These are phyloP conservation scores for Solanum hybrid DNA, from an alignment of 305 asterid species.

Conservation along the genomic window DNA sequence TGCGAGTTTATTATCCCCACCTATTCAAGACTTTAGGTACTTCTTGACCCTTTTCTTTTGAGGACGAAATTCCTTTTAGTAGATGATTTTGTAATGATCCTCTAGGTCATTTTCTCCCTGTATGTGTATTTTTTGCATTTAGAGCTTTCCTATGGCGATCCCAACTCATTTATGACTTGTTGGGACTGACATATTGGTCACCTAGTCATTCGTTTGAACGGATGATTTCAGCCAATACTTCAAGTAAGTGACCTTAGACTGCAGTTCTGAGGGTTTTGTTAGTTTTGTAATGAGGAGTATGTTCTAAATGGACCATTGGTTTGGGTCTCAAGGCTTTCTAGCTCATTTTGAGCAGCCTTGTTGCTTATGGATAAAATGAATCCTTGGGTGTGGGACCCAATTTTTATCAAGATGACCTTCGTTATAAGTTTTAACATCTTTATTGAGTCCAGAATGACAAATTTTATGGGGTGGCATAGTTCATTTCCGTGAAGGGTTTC, in stretches of 20 bases:
- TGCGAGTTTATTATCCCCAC: not conserved
- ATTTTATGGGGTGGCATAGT: not conserved
- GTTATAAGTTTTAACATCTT: not conserved
- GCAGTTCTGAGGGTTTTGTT: too few relatives aligned
- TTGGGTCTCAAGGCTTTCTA: not conserved
- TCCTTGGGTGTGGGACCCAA: not conserved
- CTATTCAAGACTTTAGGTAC: not conserved
- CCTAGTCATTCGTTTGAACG: not conserved
- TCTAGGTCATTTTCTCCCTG: not conserved
- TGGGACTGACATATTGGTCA: not conserved
- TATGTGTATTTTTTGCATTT: not conserved
- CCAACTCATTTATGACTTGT: not conserved
- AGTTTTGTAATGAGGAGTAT: not conserved
- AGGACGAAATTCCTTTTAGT: not conserved
- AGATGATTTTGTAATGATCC: not conserved
- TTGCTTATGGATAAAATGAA: not conserved
- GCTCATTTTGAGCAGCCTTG: not conserved
- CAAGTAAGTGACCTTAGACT: too few relatives aligned
- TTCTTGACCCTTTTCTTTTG: not conserved
- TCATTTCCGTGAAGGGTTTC: not conserved
- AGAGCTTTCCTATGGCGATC: not conserved
- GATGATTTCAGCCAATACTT: not conserved
- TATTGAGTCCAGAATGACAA: not conserved
- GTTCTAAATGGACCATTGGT: not conserved
- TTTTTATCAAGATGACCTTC: not conserved